Percentiles rank a stretch among this genome's conserved stretches.
Evolutionary conservation across 1,284 basidiomycete species (phyloP).

Genomic region (Cutaneotrichosporon dermatis): DNA sequence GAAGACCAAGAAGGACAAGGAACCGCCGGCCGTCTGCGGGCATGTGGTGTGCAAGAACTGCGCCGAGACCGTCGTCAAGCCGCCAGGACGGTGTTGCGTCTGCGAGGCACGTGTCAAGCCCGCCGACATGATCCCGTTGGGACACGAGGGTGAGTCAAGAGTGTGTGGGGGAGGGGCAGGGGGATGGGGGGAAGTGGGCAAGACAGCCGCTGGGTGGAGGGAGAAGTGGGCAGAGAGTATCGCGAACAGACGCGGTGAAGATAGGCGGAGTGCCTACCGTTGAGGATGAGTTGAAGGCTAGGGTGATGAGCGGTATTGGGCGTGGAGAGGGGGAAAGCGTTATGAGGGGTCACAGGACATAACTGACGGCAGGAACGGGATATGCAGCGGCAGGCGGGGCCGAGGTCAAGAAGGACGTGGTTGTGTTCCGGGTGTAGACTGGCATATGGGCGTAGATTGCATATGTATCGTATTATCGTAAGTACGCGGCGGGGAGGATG

Average conservation of each 20-base stretch:
- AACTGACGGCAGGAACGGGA: conserved; percentile 63
- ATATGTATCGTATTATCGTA: no score
- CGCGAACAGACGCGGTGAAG: no score
- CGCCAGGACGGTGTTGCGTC: conserved; percentile 69
- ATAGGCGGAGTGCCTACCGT: no score
- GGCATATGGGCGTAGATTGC: not conserved
- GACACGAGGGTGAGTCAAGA: conserved; percentile 72
- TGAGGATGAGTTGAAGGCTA: no score
- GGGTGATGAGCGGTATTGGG: no score
- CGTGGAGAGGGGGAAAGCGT: no score
- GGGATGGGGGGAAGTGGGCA: no score
- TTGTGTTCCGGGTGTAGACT: conserved; percentile 41
- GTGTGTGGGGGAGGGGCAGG: no score
- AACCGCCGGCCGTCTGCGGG: conserved; percentile 55
- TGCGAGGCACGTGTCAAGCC: conserved; percentile 59
- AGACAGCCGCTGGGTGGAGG: no score
- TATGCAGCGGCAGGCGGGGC: conserved; percentile 85
- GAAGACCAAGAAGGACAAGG: conserved; percentile 38
- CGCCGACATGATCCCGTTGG: conserved; percentile 43
- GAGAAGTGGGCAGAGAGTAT: no score
- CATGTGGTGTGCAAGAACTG: conserved; percentile 85
- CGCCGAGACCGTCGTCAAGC: conserved; percentile 70
- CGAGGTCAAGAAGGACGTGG: conserved; percentile 53
- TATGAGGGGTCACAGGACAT: no score
- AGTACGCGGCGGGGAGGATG: no score